Base-by-base conservation (phyloP, 2,329 filamentous ascomycete genomes). In the Phaeomoniella chlamydospora region DNA sequence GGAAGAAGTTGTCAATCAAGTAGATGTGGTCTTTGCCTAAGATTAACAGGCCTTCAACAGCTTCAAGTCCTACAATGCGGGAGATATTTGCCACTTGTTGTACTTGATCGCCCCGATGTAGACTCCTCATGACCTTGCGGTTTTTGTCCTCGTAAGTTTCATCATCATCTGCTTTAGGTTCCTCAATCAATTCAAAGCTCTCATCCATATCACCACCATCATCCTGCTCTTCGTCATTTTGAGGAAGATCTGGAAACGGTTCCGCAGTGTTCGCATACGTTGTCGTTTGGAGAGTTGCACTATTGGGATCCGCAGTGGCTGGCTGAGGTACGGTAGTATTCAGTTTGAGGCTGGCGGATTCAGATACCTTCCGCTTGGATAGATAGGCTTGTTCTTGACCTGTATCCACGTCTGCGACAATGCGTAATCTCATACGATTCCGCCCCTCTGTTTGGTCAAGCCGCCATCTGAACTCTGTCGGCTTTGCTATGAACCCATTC, bases 81-180 rank as follows among this genome's bases (percentile, higher is more conserved):
- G 90, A 96, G 34, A 96, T 79, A 48, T 98, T 98, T 65, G 85
- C 93, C 1, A 94, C 85, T 38, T 84, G 81, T 53, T 94, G 84
- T 2, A 98, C 88, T 38, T 87, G 74, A 49, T 98, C 90, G 4
- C 87, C 86, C 10, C 81, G 80, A 47, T 94, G 80, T 9, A 98
- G 67, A 43, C 85, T 88, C 35, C 90, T 74, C 85, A 96, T 92
- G 31, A 98, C 88, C 56, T 94, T 94, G 31, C 92, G 74, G 50
- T 98, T 96, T 63, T 94, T 96, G 56, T 98, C 92, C 57, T 98
- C 92, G 43, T 92, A 92, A 1, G 77, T 79, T 45, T 90, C 85
- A 16, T 83, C 73, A 29, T 80, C 75, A 38, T 88, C 81, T 26
- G n/a, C 22, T 48, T 86, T 86, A 0, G 88, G 87, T 41, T 94